These are phyloP conservation scores for Blumeria graminis DNA, from an alignment of 2,329 filamentous ascomycete genomes.

Conservation along the genomic window DNA sequence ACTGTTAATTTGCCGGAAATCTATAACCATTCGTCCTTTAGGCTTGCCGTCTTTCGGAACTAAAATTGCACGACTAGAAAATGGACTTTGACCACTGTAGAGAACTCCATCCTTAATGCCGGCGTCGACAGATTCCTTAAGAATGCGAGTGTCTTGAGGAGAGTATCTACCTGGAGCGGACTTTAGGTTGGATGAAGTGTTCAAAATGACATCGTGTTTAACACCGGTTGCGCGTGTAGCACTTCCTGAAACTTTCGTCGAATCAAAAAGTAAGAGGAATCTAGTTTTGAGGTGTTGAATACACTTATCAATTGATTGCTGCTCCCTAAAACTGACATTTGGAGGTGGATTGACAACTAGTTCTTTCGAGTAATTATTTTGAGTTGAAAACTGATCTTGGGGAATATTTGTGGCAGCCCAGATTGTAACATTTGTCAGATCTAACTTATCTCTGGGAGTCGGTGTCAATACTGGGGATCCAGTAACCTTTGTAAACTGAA, in stretches of 20 bases:
- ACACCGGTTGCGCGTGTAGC: not conserved
- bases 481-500: no score
- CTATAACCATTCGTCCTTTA: not conserved
- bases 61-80: not conserved
- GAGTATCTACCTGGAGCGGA: no score
- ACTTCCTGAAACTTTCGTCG: not conserved
- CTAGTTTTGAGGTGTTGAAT: not conserved
- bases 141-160: no score
- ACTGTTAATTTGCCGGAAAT: not conserved
- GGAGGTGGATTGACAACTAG: no score
- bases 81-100: not conserved
- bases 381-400: no score
- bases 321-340: no score
- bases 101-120: not conserved
- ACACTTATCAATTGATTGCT: not conserved
- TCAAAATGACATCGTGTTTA: not conserved
- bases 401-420: no score
- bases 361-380: no score
- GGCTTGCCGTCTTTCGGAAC: not conserved
- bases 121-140: not conserved
- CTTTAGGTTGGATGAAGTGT: no score
- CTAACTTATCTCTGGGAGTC: no score
- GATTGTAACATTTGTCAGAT: no score
- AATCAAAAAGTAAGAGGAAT: not conserved
- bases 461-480: no score